Base-by-base conservation (phyloP, 2,329 filamentous ascomycete species). In the Cladosporium velox region DNA sequence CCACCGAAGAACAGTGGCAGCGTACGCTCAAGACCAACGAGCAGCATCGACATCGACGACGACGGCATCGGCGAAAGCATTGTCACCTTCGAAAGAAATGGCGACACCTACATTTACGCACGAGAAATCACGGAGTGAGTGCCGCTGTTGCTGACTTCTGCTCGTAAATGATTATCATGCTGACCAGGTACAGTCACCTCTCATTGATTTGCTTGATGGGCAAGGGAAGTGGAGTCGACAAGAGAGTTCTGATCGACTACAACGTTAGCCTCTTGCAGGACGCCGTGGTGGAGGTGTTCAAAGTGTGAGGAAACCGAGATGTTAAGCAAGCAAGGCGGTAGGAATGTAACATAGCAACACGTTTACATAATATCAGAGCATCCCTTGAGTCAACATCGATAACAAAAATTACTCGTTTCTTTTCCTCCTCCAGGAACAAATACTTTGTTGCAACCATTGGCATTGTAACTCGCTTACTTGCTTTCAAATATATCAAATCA, bases 141-240 rank as follows among this genome's bases (percentile, higher is more conserved):
- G 7, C 26, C 24, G 32, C n/a, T 30, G n/a, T 18, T n/a, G 12
- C 26, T n/a, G 30, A 41, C n/a, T n/a, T 49, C 15, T 49, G 30
- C 47, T 34, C 15, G 4, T 30, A 28, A 12, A 58, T 8, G 24
- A 12, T 34, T 72, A 73, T 32, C 72, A 73, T 38, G 75, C 69
- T 34, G 18, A 66, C 62, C 52, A 34, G 11, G 28, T 24, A 7
- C 69, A 88, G 87, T 68, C 93, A 93, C 75, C 83, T 95, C 55
- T 91, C 91, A 0, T 83, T 96, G 15, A 91, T 96, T 38, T 92
- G 91, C 67, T 90, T 96, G 69, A 93, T 94, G 91, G 90, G 90
- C 76, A 91, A 94, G 68, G 85, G 86, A 75, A 91, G 91, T 64
- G 91, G 89, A 32, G 91, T 92, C 72, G 90, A 93, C 75, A 91